A percentile compares a stretch with the other conserved stretches of the same genome.
Conservation (phyloP, 768 basidiomycete species). For the Leccinum barrowsii region DNA sequence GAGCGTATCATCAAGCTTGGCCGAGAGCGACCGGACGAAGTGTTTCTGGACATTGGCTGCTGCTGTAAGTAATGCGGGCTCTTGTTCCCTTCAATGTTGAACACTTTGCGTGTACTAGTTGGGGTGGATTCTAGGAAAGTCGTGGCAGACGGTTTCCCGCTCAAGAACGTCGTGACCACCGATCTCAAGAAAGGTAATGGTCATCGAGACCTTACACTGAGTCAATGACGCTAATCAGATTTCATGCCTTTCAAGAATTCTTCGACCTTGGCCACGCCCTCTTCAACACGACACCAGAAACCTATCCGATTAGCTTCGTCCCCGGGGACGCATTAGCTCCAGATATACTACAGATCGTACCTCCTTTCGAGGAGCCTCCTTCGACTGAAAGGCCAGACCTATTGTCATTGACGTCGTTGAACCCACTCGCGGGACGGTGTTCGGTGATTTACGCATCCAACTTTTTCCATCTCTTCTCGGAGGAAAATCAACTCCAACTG, state of each 20-base stretch:
- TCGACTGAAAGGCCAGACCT: slow-evolving; percentile 27
- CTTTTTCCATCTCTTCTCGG: slow-evolving; percentile 42
- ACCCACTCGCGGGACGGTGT: slow-evolving; percentile 44
- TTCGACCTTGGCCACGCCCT: slow-evolving; percentile 59
- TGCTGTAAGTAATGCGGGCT: slow-evolving; percentile 32
- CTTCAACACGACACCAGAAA: slow-evolving; percentile 50
- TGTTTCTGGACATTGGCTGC: slow-evolving; percentile 46
- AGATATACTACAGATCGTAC: slow-evolving; percentile 34
- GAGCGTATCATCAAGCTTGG: slow-evolving; percentile 33
- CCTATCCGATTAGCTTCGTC: slow-evolving; percentile 52
- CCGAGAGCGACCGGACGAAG: slow-evolving; percentile 31
- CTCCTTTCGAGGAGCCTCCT: slow-evolving; percentile 28
- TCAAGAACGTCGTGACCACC: slow-evolving; percentile 35
- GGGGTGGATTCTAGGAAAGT: slow-evolving; percentile 38
- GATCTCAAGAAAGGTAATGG: slow-evolving; percentile 38
- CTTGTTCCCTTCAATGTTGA: neutral
- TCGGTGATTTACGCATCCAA: slow-evolving; percentile 48
- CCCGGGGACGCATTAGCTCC: slow-evolving; percentile 54
- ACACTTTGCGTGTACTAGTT: slow-evolving; percentile 8
- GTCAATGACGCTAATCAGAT: neutral
- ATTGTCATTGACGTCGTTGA: slow-evolving; percentile 39
- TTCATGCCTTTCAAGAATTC: slow-evolving; percentile 38
- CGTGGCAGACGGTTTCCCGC: slow-evolving; percentile 41
- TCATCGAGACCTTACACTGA: neutral
- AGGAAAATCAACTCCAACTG: slow-evolving; percentile 27